Conservation (phyloP, 257 asterid species). For the Przewalskia tangutica region DNA sequence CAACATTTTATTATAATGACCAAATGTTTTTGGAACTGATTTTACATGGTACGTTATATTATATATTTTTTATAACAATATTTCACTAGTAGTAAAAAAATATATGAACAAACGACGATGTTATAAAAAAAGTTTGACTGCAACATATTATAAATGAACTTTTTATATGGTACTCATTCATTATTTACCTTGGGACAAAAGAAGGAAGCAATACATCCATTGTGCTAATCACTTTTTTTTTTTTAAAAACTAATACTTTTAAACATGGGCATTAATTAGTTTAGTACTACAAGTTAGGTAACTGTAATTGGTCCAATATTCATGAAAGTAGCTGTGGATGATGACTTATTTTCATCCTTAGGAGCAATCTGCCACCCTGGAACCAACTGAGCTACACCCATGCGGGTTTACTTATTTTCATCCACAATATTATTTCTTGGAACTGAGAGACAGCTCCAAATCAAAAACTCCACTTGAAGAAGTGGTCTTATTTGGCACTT, state of each 20-base stretch:
- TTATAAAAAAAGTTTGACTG: too few relatives aligned
- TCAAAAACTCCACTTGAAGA: constrained; percentile 5
- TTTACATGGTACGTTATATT: too few relatives aligned
- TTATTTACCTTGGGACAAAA: not conserved
- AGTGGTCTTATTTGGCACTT: not conserved
- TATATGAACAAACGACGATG: too few relatives aligned
- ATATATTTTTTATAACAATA: too few relatives aligned
- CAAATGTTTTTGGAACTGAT: too few relatives aligned
- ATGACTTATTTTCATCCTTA: not conserved
- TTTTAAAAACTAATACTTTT: not conserved
- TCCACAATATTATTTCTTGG: constrained; percentile 1
- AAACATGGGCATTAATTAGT: not conserved
- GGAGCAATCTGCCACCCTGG: too few relatives aligned
- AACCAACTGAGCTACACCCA: too few relatives aligned
- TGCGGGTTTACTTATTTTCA: not conserved
- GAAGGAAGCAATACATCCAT: not conserved
- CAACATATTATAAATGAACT: not conserved
- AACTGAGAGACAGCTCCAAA: constrained; percentile 1
- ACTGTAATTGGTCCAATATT: not conserved
- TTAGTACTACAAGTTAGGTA: not conserved
- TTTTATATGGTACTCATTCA: not conserved
- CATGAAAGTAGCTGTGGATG: too few relatives aligned
- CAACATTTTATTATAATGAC: too few relatives aligned
- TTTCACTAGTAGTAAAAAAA: too few relatives aligned
- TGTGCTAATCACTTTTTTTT: not conserved